Conservation (phyloP, 352 stramenopile genomes). For the Phytophthora ohioensis region DNA sequence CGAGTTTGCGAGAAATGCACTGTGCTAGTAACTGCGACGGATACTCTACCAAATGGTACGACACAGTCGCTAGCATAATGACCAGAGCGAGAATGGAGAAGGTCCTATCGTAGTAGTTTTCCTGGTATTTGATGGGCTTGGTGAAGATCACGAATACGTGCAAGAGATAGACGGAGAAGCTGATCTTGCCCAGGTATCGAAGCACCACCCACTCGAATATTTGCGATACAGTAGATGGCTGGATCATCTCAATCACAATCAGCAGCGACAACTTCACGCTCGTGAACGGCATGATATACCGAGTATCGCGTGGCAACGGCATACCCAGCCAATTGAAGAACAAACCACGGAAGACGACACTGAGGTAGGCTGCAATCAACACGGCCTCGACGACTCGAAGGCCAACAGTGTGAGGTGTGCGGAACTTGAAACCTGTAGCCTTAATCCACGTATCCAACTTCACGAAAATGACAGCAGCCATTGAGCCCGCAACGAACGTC, state of each 20-base stretch:
- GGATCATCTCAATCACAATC: slow-evolving; percentile 48
- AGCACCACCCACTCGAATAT: slow-evolving; percentile 47
- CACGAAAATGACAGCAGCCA: slow-evolving; percentile 6
- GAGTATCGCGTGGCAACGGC: slow-evolving; percentile 16
- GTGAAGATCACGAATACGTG: slow-evolving; percentile 43
- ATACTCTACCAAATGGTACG: slow-evolving; percentile 31
- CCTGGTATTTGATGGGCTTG: slow-evolving; percentile 9
- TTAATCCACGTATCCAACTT: slow-evolving; percentile 22
- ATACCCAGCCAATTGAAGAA: slow-evolving; percentile 41
- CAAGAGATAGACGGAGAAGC: slow-evolving; percentile 40
- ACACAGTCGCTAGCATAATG: slow-evolving; percentile 33
- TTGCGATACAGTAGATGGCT: slow-evolving; percentile 25
- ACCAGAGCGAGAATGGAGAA: slow-evolving; percentile 30
- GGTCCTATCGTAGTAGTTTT: slow-evolving; percentile 31
- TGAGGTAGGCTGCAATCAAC: slow-evolving; percentile 16
- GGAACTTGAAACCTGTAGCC: slow-evolving; percentile 18
- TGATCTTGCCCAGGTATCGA: slow-evolving; percentile 34
- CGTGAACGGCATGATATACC: slow-evolving; percentile 9
- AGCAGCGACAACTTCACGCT: slow-evolving; percentile 27
- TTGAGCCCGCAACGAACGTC: slow-evolving; percentile 22
- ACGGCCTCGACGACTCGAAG: slow-evolving; percentile 12
- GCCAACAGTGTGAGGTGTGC: slow-evolving; percentile 15
- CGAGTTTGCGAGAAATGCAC: slow-evolving; percentile 5
- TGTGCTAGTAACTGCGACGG: slow-evolving; percentile 30
- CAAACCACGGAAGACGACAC: slow-evolving; percentile 15